Evolutionary conservation across 768 basidiomycete genomes (phyloP), one percentile per base, ranked within the genome.

Genomic region (Leccinellum albellum): DNA sequence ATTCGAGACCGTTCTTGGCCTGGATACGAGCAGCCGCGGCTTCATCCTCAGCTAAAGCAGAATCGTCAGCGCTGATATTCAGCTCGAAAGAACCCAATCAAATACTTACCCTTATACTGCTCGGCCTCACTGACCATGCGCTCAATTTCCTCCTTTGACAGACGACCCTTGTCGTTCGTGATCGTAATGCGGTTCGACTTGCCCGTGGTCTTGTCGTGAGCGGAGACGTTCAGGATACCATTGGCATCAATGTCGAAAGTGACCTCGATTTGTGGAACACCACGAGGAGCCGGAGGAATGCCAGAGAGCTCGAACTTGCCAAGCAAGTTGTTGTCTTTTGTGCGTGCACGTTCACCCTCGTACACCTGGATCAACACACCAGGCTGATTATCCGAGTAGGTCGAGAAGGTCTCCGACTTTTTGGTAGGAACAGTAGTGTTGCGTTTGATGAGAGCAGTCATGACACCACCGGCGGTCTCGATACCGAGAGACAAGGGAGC

Each of bases 351-450:
- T 74, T 98, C 94, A 76, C 95, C 96, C 81, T 98, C 96, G 77
- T 85, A 97, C 35, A 98, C 95, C 73, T 97, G 94, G 74, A 98
- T 97, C 69, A 97, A 86, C 47, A 98, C 95, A 81, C 94, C 94
- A 55, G 95, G 94, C 73, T 98, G 94, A 80, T 98, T 97, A 81
- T 97, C 95, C 63, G 94, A 87, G 81, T 96, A 95, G 20, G 96
- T 98, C 37, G 95, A 98, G 85, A 98, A 97, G 69, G 89, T 92
- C 79, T 98, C 94, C 8, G 95, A 94, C 80, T 97, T 98, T 80
- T 96, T 97, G 66, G 95, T 97, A 26, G 96, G 96, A 63, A 98
- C 92, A 50, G 94, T 97, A 62, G 96, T 98, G 82, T 98, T 98
- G 54, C 95, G 89, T 79, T 94, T 95, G 83, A 98, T 98, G 73